phyloP scores from a whole-genome alignment of 805 yeast genomes.

The Barnettozyma pratensis region DNA sequence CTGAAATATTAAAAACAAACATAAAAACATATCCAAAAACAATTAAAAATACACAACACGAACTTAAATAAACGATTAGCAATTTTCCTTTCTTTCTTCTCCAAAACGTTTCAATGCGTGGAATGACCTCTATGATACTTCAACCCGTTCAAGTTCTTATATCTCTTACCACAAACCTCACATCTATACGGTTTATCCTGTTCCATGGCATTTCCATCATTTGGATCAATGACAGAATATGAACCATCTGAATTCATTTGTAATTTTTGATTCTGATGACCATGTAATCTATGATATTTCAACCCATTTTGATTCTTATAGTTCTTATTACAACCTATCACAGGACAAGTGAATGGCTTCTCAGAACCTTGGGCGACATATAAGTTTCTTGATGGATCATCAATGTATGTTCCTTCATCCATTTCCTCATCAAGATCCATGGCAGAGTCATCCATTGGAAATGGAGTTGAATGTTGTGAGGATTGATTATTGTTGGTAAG shows the following conservation, averaged over 20 bases:
- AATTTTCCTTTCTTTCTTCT: neutral
- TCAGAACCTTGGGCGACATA: slow-evolving; percentile 92
- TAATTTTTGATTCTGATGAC: slow-evolving; percentile 92
- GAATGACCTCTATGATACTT: slow-evolving; percentile 97
- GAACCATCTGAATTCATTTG: slow-evolving; percentile 92
- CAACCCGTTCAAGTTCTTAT: slow-evolving; percentile 92
- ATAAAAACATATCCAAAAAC: no score
- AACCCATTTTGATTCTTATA: slow-evolving; percentile 97
- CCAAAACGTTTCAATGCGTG: slow-evolving; percentile 74
- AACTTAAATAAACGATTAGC: no score
- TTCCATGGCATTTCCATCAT: slow-evolving; percentile 91
- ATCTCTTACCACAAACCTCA: slow-evolving; percentile 96
- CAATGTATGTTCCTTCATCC: slow-evolving; percentile 69
- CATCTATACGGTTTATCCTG: slow-evolving; percentile 98
- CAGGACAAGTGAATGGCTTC: slow-evolving; percentile 96
- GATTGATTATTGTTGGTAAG: neutral
- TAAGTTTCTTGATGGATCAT: slow-evolving; percentile 92
- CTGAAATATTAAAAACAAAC: no score
- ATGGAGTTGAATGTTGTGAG: slow-evolving; percentile 21
- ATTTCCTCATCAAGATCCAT: slow-evolving; percentile 46
- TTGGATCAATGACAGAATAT: slow-evolving; percentile 88
- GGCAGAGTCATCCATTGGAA: slow-evolving; percentile 30
- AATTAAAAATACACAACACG: no score
- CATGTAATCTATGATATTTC: slow-evolving; percentile 92
- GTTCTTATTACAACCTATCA: slow-evolving; percentile 95